These are phyloP conservation scores for Sporothrix phasma DNA, from an alignment of 2,329 filamentous ascomycete genomes.

Conservation along the genomic window DNA sequence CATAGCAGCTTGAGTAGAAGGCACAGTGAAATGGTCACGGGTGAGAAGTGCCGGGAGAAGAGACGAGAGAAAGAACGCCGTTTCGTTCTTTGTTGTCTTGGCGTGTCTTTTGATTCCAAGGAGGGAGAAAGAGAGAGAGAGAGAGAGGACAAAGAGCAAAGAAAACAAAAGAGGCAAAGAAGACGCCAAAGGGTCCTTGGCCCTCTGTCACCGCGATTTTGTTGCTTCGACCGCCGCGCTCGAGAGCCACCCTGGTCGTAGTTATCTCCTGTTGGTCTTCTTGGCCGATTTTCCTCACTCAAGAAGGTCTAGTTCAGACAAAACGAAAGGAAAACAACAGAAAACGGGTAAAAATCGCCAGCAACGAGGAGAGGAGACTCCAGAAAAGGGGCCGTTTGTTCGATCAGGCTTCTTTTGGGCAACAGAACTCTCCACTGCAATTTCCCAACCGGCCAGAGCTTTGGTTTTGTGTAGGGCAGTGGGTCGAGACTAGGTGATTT, in stretches of 20 bases:
- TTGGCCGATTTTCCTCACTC: background rate
- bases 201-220: background rate
- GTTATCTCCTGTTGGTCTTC: background rate
- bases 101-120: too few species aligned
- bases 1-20: slow-evolving; percentile 9
- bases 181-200: background rate
- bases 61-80: background rate
- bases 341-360: too few species aligned
- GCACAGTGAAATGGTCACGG: too few species aligned
- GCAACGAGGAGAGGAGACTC: too few species aligned
- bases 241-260: background rate
- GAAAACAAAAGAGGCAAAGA: background rate
- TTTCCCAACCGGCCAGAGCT: slow-evolving; percentile 5
- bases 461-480: background rate
- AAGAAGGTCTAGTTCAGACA: background rate
- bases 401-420: slow-evolving; percentile 8
- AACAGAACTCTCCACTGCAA: slow-evolving; percentile 5
- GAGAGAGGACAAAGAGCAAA: background rate
- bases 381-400: background rate
- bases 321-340: background rate
- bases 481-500: background rate
- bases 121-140: too few species aligned
- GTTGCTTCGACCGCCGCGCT: background rate
- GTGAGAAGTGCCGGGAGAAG: background rate
- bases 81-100: slow-evolving; percentile 3